Conservation (phyloP, 768 basidiomycete genomes). For the Naganishia onofrii region DNA sequence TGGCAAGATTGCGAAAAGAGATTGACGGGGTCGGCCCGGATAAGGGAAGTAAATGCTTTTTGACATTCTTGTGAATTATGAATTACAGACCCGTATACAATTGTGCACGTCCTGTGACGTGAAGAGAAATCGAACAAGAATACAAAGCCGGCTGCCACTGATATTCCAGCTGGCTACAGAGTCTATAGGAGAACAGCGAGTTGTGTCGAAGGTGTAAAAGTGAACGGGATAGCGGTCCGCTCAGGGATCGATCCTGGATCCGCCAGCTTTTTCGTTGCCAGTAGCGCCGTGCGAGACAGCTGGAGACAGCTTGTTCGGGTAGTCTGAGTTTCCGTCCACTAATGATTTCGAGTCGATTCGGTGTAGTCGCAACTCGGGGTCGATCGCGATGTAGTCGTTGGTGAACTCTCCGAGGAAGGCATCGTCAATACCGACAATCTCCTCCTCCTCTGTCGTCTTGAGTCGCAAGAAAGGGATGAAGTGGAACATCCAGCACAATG, state of each 20-base stretch:
- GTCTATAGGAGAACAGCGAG: background rate
- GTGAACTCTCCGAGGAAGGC: constrained; percentile 84
- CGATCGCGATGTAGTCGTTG: constrained; percentile 79
- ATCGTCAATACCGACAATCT: constrained; percentile 54
- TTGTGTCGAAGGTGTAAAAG: background rate
- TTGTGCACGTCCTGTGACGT: constrained; percentile 1
- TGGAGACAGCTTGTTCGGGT: constrained; percentile 8
- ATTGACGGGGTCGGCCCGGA: constrained; percentile 61
- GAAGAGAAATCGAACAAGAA: background rate
- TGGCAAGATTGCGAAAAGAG: constrained; percentile 63
- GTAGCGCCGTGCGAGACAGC: background rate
- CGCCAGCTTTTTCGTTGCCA: constrained; percentile 19
- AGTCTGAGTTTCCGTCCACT: constrained; percentile 14
- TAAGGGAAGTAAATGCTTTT: background rate
- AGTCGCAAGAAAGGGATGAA: constrained; percentile 53
- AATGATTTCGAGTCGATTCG: constrained; percentile 35
- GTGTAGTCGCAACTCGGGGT: constrained; percentile 57
- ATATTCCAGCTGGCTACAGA: background rate
- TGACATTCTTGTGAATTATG: too few relatives aligned
- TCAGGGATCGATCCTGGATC: constrained; percentile 13
- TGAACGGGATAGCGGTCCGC: background rate
- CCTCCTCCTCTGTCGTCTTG: constrained; percentile 48
- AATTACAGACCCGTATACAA: background rate
- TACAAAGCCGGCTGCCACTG: background rate
- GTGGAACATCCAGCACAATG: constrained; percentile 48